Evolutionary conservation across 345 rosid genomes (phyloP).

Genomic region (Cardamine chenopodiifolia): DNA sequence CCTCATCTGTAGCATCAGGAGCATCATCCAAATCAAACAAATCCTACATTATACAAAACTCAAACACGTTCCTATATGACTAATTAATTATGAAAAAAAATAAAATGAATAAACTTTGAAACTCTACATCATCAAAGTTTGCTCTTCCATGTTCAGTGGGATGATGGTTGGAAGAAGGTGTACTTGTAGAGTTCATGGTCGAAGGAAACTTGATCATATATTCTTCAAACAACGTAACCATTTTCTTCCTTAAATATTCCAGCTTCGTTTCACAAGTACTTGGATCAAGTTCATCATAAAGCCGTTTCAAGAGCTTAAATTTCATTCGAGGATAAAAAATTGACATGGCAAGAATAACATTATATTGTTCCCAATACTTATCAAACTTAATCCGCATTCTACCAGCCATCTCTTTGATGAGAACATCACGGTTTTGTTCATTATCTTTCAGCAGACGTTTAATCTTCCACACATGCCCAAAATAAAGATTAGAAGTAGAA

Average conservation of each 20-base stretch:
- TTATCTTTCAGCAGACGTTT: background rate
- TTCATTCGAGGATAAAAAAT: background rate
- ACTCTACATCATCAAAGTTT: background rate
- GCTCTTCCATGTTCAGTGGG: background rate
- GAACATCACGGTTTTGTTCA: background rate
- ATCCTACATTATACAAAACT: background rate
- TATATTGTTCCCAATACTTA: constrained; percentile 1
- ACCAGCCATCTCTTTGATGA: background rate
- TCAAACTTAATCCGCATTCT: background rate
- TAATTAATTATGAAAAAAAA: background rate
- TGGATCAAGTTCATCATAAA: background rate
- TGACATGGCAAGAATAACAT: background rate
- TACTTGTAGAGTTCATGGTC: background rate
- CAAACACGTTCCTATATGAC: background rate
- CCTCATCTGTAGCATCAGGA: background rate
- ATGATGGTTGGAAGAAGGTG: background rate
- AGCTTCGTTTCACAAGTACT: background rate
- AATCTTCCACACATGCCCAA: background rate
- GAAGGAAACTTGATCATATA: background rate
- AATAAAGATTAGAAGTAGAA: background rate
- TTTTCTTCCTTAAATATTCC: background rate
- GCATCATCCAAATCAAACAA: background rate
- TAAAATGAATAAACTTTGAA: background rate
- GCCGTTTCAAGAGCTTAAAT: background rate
- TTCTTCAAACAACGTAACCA: background rate